Conservation (phyloP, 2,329 filamentous ascomycete species). For the Pyricularia pennisetigena region DNA sequence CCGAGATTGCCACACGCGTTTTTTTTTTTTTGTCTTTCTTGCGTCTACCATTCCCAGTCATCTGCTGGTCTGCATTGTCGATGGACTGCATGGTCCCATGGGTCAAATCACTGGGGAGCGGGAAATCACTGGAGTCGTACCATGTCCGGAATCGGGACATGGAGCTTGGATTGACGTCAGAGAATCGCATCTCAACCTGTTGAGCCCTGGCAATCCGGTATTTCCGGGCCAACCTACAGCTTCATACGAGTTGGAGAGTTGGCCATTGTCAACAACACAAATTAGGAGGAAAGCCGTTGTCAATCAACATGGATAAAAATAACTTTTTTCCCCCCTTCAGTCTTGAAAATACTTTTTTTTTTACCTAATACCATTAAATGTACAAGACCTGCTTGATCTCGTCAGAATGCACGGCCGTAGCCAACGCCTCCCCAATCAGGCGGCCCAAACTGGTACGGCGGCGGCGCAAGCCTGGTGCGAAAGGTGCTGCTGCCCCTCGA, state of each 20-base stretch:
- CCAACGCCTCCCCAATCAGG: not conserved
- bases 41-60: not conserved
- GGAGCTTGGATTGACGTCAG: not conserved
- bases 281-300: not conserved
- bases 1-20: not conserved
- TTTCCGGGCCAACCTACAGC: not conserved
- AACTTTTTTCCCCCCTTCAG: no score
- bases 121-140: not conserved
- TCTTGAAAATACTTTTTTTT: no score
- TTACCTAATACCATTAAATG: not conserved
- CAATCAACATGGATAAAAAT: not conserved
- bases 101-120: not conserved
- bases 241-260: not conserved
- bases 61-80: not conserved
- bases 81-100: not conserved
- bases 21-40: no score
- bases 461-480: not conserved
- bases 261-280: not conserved
- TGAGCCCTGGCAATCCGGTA: not conserved
- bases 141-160: not conserved
- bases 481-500: not conserved
- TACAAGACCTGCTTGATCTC: not conserved
- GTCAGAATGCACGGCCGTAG: not conserved
- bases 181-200: not conserved
- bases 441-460: not conserved